Base-by-base conservation (phyloP, 805 yeast species). In the Yamadazyma akitaensis region DNA sequence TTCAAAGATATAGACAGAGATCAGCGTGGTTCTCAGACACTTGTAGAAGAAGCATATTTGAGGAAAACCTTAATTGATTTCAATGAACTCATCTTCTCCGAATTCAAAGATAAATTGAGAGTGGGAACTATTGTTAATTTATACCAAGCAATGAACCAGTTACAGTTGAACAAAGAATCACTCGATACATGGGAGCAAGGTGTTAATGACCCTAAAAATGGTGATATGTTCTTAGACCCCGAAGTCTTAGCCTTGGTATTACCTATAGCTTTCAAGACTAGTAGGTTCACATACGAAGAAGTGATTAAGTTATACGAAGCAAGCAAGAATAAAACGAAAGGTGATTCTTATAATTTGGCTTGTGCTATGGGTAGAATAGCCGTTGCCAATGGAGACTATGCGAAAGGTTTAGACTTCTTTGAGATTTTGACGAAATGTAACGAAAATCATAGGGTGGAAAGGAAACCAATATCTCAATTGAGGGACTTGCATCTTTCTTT, bases 361-460 rank as follows among this genome's bases (percentile, higher is more conserved):
- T 80, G 80, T 38, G 85, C 91, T 42, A 81, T 88, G 80, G 85
- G 89, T 46, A 78, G 84, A 60, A 85, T 87, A 19, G 80, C 89
- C 49, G 68, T 88, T 25, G 70, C 75, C 37, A 84, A 84, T 28
- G 80, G 81, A 43, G 84, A 82, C 57, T 80, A 81, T 49, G 71
- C 81, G 37, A 76, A 80, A 55, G 95, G 91, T 4, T 69, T 88
- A 50, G 77, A 76, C 48, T 68, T 79, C 42, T 84, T 86, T 62
- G 82, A 80, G 59, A 75, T 76, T 40, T 67, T 86, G 50, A 79
- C 85, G 53, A 71, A 73, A 37, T 72, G 72, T 37, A 74, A 78
- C 38, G 80, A 79, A 51, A 32, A 50, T 18, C 18, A 21, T 5
- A 21, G 26, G 14, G 25, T 37, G 16, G 16, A 18, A 7, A 47